A percentile compares a stretch with the other conserved stretches of the same genome.
phyloP scores from a whole-genome alignment of 2,329 filamentous ascomycete genomes.

The Sporothrix brunneoviolacea region DNA sequence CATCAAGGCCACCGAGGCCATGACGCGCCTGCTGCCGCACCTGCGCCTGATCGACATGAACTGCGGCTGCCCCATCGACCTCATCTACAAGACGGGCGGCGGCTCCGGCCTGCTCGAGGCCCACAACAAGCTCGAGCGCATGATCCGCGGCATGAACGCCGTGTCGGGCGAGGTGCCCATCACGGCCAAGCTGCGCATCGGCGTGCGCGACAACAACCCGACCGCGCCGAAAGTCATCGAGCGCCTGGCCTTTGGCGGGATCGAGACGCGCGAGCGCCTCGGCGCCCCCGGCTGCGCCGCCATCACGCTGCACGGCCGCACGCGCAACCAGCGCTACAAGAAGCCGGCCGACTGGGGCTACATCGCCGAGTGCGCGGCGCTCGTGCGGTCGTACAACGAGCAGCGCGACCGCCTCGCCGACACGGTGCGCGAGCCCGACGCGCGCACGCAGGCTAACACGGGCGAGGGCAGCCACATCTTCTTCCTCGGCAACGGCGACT shows the following conservation, averaged over 20 bases:
- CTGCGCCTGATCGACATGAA: constrained; percentile 91
- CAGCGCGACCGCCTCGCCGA: constrained; percentile 62
- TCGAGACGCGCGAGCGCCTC: constrained; percentile 61
- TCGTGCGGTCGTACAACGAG: constrained; percentile 74
- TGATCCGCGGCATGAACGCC: constrained; percentile 90
- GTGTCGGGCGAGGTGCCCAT: constrained; percentile 88
- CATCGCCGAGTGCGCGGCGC: constrained; percentile 79
- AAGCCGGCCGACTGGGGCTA: constrained; percentile 90
- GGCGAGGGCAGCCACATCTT: constrained; percentile 62
- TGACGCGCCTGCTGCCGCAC: constrained; percentile 70
- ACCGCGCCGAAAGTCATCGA: constrained; percentile 77
- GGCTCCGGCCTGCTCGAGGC: constrained; percentile 90
- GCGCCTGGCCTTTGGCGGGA: constrained; percentile 72
- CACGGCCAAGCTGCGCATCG: constrained; percentile 90
- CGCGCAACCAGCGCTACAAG: constrained; percentile 90
- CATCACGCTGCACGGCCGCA: constrained; percentile 91
- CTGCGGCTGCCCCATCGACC: constrained; percentile 94
- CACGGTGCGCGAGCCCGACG: constrained; percentile 71
- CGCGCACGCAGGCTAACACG: constrained; percentile 60
- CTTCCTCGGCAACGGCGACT: constrained; percentile 95
- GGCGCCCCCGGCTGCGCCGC: constrained; percentile 83
- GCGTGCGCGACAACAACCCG: constrained; percentile 67
- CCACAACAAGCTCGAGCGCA: constrained; percentile 83
- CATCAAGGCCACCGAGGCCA: constrained; percentile 76
- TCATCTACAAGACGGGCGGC: constrained; percentile 80